These are phyloP conservation scores for Lathyrus tuberosus DNA, from an alignment of 306 rosid genomes.

Conservation along the genomic window DNA sequence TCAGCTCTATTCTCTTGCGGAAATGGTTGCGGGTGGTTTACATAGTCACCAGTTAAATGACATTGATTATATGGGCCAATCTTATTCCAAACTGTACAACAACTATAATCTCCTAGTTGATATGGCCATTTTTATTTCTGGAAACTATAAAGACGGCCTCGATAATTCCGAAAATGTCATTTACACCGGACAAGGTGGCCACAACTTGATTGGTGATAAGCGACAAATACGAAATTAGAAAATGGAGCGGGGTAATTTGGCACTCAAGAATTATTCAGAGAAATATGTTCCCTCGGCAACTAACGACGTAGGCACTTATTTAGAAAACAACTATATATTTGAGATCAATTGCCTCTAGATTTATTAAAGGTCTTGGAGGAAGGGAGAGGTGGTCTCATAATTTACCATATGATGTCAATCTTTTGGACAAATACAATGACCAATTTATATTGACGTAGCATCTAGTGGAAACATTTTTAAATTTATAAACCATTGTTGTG, in stretches of 20 bases:
- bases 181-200: constrained; percentile 99
- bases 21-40: constrained; percentile 93
- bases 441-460: constrained; percentile 83
- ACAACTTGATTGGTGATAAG: constrained; percentile 78
- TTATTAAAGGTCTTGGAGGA: constrained; percentile 85
- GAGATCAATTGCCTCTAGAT: constrained; percentile 93
- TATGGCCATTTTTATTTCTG: constrained; percentile 87
- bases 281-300: no score
- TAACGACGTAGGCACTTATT: constrained; percentile 68
- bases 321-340: constrained; percentile 79
- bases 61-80: constrained; percentile 78
- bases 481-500: constrained; percentile 92
- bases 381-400: constrained; percentile 83
- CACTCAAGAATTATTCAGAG: constrained; percentile 83
- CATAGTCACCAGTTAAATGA: constrained; percentile 96
- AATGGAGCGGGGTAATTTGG: constrained; percentile 85
- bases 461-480: constrained; percentile 79
- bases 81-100: constrained; percentile 62
- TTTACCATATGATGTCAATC: constrained; percentile 43
- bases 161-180: constrained; percentile 92
- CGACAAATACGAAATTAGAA: constrained; percentile 77
- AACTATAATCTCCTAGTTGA: constrained; percentile 67
- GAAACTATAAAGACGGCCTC: constrained; percentile 91
- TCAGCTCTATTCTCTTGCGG: constrained; percentile 94
- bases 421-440: constrained; percentile 62